Percentiles rank a stretch among this genome's conserved stretches.
Evolutionary conservation across 352 stramenopile species (phyloP).

Genomic region (Globisporangium recalcitrans): DNA sequence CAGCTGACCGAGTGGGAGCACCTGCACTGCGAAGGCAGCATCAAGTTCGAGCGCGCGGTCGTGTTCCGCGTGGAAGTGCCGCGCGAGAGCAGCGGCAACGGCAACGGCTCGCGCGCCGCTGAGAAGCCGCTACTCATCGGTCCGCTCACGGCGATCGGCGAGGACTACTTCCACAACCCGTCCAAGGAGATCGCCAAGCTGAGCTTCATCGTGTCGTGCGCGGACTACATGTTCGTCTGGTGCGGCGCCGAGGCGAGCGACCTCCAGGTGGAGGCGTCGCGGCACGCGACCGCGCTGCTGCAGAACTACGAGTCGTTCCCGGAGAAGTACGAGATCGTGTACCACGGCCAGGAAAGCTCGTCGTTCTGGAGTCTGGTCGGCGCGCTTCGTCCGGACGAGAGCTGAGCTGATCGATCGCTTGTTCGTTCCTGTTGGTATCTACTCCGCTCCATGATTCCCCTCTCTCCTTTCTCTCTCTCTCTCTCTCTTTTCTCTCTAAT

Average conservation of each 20-base stretch:
- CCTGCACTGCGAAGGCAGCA: conserved; percentile 39
- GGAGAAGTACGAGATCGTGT: conserved; percentile 63
- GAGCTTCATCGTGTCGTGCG: conserved; percentile 67
- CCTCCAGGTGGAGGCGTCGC: conserved; percentile 48
- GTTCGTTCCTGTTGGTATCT: background rate
- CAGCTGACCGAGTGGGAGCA: conserved; percentile 87
- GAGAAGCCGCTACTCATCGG: conserved; percentile 60
- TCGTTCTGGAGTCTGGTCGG: conserved; percentile 70
- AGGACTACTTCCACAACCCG: conserved; percentile 53
- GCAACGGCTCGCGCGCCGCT: conserved; percentile 21
- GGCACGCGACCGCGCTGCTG: conserved; percentile 56
- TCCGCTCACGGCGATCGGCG: conserved; percentile 38
- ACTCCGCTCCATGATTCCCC: too few relatives aligned
- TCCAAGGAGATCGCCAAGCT: conserved; percentile 45
- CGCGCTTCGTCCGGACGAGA: conserved; percentile 28
- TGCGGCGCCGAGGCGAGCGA: conserved; percentile 54
- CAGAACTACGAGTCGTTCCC: conserved; percentile 75
- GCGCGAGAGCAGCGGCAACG: conserved; percentile 30
- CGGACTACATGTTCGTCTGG: conserved; percentile 82
- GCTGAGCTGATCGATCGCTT: conserved; percentile 3
- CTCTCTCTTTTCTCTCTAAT: background rate
- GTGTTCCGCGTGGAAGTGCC: conserved; percentile 74
- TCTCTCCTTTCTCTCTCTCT: background rate
- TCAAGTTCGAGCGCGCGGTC: conserved; percentile 46
- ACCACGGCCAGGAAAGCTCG: conserved; percentile 60